phyloP scores from a whole-genome alignment of 768 basidiomycete species.

The Cantharellus cinnabarinus region DNA sequence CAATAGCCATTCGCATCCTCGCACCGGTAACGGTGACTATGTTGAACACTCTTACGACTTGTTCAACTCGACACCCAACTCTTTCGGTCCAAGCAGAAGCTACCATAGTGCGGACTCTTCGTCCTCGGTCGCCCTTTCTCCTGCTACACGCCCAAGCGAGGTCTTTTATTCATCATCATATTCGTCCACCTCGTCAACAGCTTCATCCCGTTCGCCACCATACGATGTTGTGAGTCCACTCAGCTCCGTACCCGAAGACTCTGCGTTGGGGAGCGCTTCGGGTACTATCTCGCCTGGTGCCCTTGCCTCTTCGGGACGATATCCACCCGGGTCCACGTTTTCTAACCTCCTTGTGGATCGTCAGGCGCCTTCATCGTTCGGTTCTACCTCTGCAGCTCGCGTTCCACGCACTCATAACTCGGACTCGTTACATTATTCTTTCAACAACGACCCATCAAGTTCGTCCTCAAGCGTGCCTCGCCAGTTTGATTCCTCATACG shows the following conservation, averaged over 20 bases:
- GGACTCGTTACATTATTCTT: neutral
- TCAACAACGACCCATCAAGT: neutral
- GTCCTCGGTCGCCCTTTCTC: constrained; percentile 37
- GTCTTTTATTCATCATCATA: constrained; percentile 35
- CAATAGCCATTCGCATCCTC: neutral
- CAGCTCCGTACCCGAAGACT: constrained; percentile 53
- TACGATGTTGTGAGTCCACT: constrained; percentile 35
- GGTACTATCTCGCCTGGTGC: constrained; percentile 32
- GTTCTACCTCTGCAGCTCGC: constrained; percentile 25
- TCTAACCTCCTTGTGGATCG: constrained; percentile 25
- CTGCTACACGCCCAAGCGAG: constrained; percentile 22
- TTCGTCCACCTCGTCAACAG: constrained; percentile 23
- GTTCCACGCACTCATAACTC: neutral
- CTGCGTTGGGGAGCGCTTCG: constrained; percentile 25
- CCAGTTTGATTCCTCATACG: constrained; percentile 23
- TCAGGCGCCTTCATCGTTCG: constrained; percentile 21
- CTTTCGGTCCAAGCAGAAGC: constrained; percentile 20
- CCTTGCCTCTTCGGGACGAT: constrained; percentile 25
- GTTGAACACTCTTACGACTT: constrained; percentile 47
- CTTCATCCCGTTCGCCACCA: constrained; percentile 14
- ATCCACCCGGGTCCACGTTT: constrained; percentile 27
- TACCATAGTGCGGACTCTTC: too few species aligned
- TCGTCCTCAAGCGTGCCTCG: constrained; percentile 19
- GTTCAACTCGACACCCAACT: constrained; percentile 21
- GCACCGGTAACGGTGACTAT: constrained; percentile 21